Percentiles rank a stretch among this genome's conserved stretches.
Conservation (phyloP, 768 basidiomycete genomes). For the Macrolepiota fuliginosa region DNA sequence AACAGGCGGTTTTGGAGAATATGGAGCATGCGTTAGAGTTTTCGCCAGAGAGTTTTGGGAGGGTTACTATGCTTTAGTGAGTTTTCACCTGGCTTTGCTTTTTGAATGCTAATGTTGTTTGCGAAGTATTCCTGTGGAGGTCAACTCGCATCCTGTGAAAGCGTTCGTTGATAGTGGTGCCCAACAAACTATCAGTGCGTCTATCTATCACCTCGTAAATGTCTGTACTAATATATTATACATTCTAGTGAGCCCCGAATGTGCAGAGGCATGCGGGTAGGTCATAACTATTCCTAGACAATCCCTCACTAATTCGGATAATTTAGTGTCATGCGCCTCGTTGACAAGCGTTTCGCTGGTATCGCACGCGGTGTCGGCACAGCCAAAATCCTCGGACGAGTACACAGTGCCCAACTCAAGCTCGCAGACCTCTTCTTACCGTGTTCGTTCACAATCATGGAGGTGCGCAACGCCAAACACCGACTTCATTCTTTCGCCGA, state of each 20-base stretch:
- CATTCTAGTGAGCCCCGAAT: slow-evolving; percentile 80
- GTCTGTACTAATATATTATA: neutral
- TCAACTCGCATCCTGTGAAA: slow-evolving; percentile 87
- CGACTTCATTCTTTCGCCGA: neutral
- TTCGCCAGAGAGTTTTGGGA: slow-evolving; percentile 89
- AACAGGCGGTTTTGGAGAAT: slow-evolving; percentile 89
- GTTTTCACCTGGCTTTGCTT: slow-evolving; percentile 25
- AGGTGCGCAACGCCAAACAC: slow-evolving; percentile 47
- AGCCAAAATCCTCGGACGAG: slow-evolving; percentile 88
- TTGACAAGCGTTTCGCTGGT: slow-evolving; percentile 85
- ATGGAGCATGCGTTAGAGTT: slow-evolving; percentile 93
- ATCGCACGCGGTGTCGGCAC: slow-evolving; percentile 94
- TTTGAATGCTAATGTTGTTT: neutral
- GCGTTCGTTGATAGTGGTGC: slow-evolving; percentile 99
- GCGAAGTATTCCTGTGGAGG: slow-evolving; percentile 81
- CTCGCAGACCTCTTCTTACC: slow-evolving; percentile 80
- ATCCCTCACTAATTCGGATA: neutral
- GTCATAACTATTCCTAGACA: slow-evolving; percentile 19
- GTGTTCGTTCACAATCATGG: slow-evolving; percentile 94
- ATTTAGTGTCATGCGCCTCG: slow-evolving; percentile 83
- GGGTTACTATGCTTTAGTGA: slow-evolving; percentile 96
- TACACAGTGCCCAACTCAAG: slow-evolving; percentile 92
- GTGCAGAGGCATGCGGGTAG: slow-evolving; percentile 88
- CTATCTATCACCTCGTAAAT: neutral
- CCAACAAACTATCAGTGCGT: slow-evolving; percentile 92